Percentiles rank a stretch among this genome's conserved stretches.
These are phyloP conservation scores for Ochromonadaceae sp. DNA, from an alignment of 352 stramenopile species.

Conservation along the genomic window DNA sequence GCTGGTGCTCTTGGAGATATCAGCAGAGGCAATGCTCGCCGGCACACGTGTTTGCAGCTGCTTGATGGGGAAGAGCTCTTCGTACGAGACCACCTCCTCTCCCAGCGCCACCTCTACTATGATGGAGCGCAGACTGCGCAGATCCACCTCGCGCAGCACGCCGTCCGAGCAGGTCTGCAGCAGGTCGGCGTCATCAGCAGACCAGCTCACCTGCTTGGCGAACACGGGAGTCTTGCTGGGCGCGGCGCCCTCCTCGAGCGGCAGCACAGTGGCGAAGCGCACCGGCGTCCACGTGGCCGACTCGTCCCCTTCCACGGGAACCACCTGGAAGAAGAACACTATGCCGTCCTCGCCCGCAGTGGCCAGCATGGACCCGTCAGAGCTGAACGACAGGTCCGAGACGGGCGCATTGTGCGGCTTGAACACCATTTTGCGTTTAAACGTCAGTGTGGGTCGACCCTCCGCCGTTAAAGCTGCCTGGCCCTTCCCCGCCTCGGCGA, in stretches of 20 bases:
- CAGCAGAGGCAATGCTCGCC: too few relatives aligned
- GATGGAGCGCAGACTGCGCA: too few relatives aligned
- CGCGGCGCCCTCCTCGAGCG: too few relatives aligned
- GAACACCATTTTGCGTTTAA: constrained; percentile 26
- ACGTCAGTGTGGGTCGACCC: not conserved
- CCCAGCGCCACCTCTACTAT: too few relatives aligned
- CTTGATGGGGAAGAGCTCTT: too few relatives aligned
- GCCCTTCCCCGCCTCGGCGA: constrained; percentile 19
- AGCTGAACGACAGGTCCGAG: constrained; percentile 47
- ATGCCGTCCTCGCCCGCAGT: constrained; percentile 52
- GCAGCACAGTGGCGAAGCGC: constrained; percentile 41
- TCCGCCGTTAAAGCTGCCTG: not conserved
- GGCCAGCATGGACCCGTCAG: constrained; percentile 47
- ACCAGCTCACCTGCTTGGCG: constrained; percentile 39
- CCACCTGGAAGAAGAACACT: constrained; percentile 64
- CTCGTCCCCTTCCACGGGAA: constrained; percentile 33
- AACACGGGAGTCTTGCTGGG: constrained; percentile 20
- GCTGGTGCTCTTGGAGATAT: too few relatives aligned
- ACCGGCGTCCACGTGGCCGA: constrained; percentile 38
- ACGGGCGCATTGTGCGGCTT: constrained; percentile 66
- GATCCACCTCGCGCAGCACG: constrained; percentile 48
- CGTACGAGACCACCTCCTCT: too few relatives aligned
- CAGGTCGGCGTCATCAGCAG: constrained; percentile 45
- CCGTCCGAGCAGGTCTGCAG: constrained; percentile 46
- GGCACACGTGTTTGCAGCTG: too few relatives aligned